Evolutionary conservation across 2,329 filamentous ascomycete species (phyloP), one percentile per base, ranked within the genome.

Genomic region (Byssothecium circinans): DNA sequence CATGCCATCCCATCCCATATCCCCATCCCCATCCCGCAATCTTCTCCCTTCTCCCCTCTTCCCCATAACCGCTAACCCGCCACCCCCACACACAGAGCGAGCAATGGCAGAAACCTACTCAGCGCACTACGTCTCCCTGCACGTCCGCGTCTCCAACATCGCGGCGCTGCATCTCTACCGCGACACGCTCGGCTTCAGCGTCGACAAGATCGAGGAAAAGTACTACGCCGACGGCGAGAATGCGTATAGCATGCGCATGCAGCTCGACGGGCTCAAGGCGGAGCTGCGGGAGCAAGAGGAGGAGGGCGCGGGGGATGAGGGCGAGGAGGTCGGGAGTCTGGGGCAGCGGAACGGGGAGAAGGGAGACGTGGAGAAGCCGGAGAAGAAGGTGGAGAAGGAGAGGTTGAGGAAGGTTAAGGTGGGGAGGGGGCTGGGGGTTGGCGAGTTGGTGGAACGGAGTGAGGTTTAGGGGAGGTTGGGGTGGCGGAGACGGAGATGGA

Each of bases 171-270:
- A 88, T 63, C 82, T 99, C 18, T 99, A 99, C 81, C 86, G 90
- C 62, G 88, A 95, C 69, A 96, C 91, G 0, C 83, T 96, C 1
- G 86, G 89, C 45, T 97, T 96, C 79, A 82, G 85, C 68, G 88
- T 89, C 58, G 89, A 94, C 57, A 94, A 91, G 77, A 84, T 87
- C 10, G 90, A 95, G 74, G 70, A 81, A 40, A 94, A 91, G 75
- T 96, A 96, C 81, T 99, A 99, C 70, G 94, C 94, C 48, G 94
- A 99, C 71, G 92, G 92, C 50, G 94, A 99, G 76, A 90, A 99
- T 76, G 94, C 94, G 30, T 96, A 85, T 69, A 88, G 85, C 67
- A 99, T 99, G 94, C 86, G 85, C 54, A 88, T 96, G 70, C 87
- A 97, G 64, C 80, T 99, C 35, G 73, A 74, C 2, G 74, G 76